These are phyloP conservation scores for Vanrija humicola DNA, from an alignment of 1,284 basidiomycete species.

Conservation along the genomic window DNA sequence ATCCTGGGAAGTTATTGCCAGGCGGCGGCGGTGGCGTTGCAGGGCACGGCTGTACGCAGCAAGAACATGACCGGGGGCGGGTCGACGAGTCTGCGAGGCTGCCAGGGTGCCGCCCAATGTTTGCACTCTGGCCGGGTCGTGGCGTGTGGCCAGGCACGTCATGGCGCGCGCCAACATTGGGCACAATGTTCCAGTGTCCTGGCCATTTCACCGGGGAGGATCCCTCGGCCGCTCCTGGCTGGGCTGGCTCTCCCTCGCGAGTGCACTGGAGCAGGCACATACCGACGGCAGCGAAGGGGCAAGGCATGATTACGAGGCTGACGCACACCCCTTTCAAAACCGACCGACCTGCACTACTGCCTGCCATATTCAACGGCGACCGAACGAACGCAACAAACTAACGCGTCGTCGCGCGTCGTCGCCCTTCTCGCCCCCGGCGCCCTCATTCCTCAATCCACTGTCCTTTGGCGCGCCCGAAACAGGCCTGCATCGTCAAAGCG, in stretches of 20 bases:
- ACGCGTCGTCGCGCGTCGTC: not conserved
- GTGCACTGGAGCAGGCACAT: not conserved
- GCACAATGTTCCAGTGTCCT: slow-evolving; percentile 3
- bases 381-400: not conserved
- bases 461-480: not conserved
- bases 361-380: too few relatives aligned
- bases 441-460: not conserved
- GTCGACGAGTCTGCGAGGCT: too few relatives aligned
- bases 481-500: slow-evolving; percentile 48
- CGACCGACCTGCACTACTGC: too few relatives aligned
- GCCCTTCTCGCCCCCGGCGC: not conserved
- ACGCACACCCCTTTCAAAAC: not conserved
- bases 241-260: not conserved
- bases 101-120: too few relatives aligned
- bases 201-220: not conserved
- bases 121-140: too few relatives aligned
- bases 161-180: slow-evolving; percentile 4
- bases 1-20: too few relatives aligned
- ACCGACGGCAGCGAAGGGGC: not conserved
- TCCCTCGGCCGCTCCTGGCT: too few relatives aligned
- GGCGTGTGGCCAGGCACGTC: too few relatives aligned
- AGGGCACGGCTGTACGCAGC: not conserved
- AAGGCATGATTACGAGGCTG: too few relatives aligned
- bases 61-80: too few relatives aligned
- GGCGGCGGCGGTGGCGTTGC: not conserved